Conservation (phyloP, 2,329 filamentous ascomycete genomes). For the Paecilomyces sp. region DNA sequence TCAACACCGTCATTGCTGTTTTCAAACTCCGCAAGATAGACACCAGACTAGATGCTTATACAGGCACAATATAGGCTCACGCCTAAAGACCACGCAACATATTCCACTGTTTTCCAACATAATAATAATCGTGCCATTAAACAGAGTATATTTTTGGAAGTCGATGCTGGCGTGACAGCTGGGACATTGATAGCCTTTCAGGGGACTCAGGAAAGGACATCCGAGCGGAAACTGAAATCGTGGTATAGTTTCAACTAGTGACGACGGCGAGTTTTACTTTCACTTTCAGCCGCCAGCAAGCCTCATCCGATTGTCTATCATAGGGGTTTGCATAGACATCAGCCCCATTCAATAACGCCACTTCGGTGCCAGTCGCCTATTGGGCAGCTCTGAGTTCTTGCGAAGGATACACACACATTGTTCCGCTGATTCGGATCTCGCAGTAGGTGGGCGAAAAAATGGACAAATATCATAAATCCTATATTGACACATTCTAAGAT, state of each 20-base stretch:
- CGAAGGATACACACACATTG: not conserved
- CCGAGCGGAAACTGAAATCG: not conserved
- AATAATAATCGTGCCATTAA: not conserved
- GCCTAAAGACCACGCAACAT: not conserved
- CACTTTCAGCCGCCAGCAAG: not conserved
- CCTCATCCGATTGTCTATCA: not conserved
- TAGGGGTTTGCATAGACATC: too few relatives aligned
- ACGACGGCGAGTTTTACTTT: not conserved
- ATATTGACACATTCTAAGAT: not conserved
- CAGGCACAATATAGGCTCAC: not conserved
- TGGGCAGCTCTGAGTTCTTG: not conserved
- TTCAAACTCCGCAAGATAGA: not conserved
- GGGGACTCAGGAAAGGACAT: not conserved
- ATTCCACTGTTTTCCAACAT: not conserved
- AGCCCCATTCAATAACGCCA: too few relatives aligned
- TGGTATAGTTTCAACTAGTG: not conserved
- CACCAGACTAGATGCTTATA: not conserved
- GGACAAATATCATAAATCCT: not conserved
- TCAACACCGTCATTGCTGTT: not conserved
- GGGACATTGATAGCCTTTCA: not conserved
- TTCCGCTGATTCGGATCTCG: not conserved
- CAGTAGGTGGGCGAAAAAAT: not conserved
- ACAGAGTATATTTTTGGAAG: not conserved
- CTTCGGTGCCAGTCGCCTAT: not conserved
- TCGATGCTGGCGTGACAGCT: not conserved